phyloP scores from a whole-genome alignment of 805 yeast genomes.

The Jamesozyma hellenica region DNA sequence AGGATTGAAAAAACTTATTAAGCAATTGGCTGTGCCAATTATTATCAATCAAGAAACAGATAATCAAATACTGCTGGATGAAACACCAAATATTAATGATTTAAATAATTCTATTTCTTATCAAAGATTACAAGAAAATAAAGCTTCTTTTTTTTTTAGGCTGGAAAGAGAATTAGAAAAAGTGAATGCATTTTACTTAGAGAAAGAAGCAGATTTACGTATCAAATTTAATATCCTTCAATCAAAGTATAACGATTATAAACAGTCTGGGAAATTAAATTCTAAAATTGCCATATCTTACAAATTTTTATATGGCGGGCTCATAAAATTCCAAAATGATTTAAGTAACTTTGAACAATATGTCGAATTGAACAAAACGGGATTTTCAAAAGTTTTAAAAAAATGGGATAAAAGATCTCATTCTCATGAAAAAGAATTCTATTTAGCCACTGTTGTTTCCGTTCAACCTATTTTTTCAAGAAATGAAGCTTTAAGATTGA shows the following conservation, averaged over 20 bases:
- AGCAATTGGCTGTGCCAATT: constrained; percentile 52
- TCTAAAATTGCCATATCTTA: constrained; percentile 45
- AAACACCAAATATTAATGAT: constrained; percentile 16
- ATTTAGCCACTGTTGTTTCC: constrained; percentile 82
- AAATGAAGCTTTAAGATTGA: constrained; percentile 71
- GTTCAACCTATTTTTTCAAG: constrained; percentile 96
- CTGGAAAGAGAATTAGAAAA: constrained; percentile 92
- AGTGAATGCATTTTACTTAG: constrained; percentile 84
- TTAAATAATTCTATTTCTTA: constrained; percentile 34
- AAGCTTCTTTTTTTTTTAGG: constrained; percentile 77
- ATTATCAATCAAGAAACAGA: constrained; percentile 1
- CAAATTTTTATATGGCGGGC: constrained; percentile 75
- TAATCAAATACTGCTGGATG: not conserved
- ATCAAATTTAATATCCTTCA: constrained; percentile 66
- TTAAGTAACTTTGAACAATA: constrained; percentile 83
- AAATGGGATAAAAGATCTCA: constrained; percentile 98
- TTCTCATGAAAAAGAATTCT: constrained; percentile 87
- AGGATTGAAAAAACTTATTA: constrained; percentile 83
- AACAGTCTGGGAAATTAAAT: constrained; percentile 35
- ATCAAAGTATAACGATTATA: constrained; percentile 52
- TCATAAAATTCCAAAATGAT: constrained; percentile 82
- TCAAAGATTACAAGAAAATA: constrained; percentile 69
- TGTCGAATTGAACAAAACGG: constrained; percentile 89
- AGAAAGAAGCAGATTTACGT: constrained; percentile 80
- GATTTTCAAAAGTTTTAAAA: constrained; percentile 88